These are phyloP conservation scores for Wickerhamia fluorescens DNA, from an alignment of 805 yeast genomes.

Conservation along the genomic window DNA sequence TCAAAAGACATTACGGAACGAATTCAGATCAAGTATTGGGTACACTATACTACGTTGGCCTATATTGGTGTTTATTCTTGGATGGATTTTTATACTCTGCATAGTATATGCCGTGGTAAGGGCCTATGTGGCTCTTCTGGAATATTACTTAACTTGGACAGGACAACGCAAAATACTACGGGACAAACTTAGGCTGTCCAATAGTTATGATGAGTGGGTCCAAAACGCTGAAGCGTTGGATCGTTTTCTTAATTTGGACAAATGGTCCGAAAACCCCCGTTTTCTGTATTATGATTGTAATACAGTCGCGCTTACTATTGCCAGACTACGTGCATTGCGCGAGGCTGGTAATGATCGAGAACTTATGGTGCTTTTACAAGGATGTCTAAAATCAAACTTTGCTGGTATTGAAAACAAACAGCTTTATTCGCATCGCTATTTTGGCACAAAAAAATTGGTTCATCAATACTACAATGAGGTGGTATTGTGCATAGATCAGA, in stretches of 20 bases:
- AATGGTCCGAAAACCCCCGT: slow-evolving; percentile 56
- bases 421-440: slow-evolving; percentile 66
- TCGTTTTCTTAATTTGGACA: slow-evolving; percentile 46
- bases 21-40: slow-evolving; percentile 28
- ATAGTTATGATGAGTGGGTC: slow-evolving; percentile 56
- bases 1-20: slow-evolving; percentile 13
- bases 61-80: slow-evolving; percentile 40
- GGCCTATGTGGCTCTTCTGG: slow-evolving; percentile 56
- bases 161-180: slow-evolving; percentile 49
- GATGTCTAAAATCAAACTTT: slow-evolving; percentile 64
- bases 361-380: slow-evolving; percentile 50
- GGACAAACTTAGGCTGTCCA: slow-evolving; percentile 40
- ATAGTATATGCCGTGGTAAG: slow-evolving; percentile 46
- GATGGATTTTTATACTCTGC: slow-evolving; percentile 50
- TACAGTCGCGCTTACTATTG: slow-evolving; percentile 44
- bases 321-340: slow-evolving; percentile 33
- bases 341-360: slow-evolving; percentile 32
- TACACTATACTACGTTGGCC: slow-evolving; percentile 58
- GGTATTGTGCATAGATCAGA: slow-evolving; percentile 36
- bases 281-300: slow-evolving; percentile 65
- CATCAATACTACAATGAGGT: slow-evolving; percentile 50
- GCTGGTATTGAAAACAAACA: slow-evolving; percentile 73
- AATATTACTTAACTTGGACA: slow-evolving; percentile 51
- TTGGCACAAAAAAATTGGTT: slow-evolving; percentile 63
- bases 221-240: slow-evolving; percentile 53